Evolutionary conservation across 352 stramenopile genomes (phyloP).

Genomic region (Phytophthora macrochlamydospora): DNA sequence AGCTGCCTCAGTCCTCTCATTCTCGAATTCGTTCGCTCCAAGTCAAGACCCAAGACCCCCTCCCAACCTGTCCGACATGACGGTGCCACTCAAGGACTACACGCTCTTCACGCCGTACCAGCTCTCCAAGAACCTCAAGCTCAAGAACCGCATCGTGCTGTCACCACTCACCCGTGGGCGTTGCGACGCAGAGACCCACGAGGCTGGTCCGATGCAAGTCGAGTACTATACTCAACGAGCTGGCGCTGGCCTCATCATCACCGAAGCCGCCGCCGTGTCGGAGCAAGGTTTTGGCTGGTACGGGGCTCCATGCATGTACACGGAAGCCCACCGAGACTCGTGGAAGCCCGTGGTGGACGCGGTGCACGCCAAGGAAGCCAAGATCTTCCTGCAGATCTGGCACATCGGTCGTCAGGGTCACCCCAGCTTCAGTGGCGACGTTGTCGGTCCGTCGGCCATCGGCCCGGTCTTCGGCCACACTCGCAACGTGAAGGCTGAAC

Average conservation of each 20-base stretch:
- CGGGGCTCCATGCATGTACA: slow-evolving; percentile 53
- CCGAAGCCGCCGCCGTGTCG: slow-evolving; percentile 32
- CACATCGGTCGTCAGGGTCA: slow-evolving; percentile 68
- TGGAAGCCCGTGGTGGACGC: slow-evolving; percentile 55
- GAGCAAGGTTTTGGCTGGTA: slow-evolving; percentile 47
- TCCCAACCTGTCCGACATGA: slow-evolving; percentile 8
- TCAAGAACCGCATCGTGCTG: slow-evolving; percentile 52
- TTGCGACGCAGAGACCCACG: slow-evolving; percentile 27
- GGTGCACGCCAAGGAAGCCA: slow-evolving; percentile 73
- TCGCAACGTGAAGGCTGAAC: slow-evolving; percentile 24
- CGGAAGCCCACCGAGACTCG: slow-evolving; percentile 36
- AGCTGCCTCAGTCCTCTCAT: slow-evolving; percentile 3
- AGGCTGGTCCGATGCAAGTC: slow-evolving; percentile 46
- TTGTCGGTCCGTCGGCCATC: slow-evolving; percentile 52
- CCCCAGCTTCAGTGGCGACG: slow-evolving; percentile 37
- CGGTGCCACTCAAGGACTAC: slow-evolving; percentile 29
- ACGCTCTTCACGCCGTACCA: slow-evolving; percentile 41
- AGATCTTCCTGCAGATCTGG: slow-evolving; percentile 56
- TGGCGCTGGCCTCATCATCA: slow-evolving; percentile 34
- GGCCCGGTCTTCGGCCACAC: slow-evolving; percentile 27
- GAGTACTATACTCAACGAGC: slow-evolving; percentile 36
- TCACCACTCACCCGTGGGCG: slow-evolving; percentile 37
- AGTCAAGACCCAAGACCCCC: not conserved
- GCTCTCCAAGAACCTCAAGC: slow-evolving; percentile 30
- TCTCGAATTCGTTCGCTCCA: slow-evolving; percentile 16